Percentiles rank a stretch among this genome's conserved stretches.
These are phyloP conservation scores for Brasenia schreberi DNA, from an alignment of 164 flowering plant species.

Conservation along the genomic window DNA sequence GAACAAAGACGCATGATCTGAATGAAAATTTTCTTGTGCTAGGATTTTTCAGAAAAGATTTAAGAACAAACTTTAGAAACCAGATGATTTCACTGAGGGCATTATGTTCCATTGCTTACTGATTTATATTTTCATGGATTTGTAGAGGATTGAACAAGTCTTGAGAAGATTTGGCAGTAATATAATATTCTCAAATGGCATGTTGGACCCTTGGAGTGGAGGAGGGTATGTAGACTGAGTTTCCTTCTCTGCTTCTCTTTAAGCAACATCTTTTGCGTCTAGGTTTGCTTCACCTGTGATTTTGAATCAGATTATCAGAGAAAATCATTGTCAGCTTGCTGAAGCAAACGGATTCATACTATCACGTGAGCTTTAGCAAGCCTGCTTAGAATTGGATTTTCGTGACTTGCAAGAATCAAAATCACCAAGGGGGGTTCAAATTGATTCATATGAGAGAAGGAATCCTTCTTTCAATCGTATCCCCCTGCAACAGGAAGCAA, in stretches of 20 bases:
- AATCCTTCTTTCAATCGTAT: neutral
- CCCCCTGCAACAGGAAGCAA: neutral
- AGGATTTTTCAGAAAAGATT: neutral
- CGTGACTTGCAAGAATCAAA: too few species aligned
- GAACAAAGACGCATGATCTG: too few species aligned
- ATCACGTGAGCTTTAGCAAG: too few species aligned
- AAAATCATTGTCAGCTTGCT: too few species aligned
- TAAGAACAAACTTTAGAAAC: too few species aligned
- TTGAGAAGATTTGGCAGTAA: slow-evolving; percentile 44
- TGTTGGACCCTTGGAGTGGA: slow-evolving; percentile 68
- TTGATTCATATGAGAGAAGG: neutral
- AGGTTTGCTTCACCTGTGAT: too few species aligned
- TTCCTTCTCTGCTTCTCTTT: neutral
- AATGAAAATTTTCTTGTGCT: too few species aligned
- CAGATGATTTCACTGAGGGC: too few species aligned
- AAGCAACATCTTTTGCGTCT: too few species aligned
- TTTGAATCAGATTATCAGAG: too few species aligned
- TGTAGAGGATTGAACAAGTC: slow-evolving; percentile 30
- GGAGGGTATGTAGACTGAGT: slow-evolving; percentile 30
- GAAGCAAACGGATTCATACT: too few species aligned
- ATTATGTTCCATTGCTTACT: slow-evolving; percentile 1
- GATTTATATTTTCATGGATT: neutral
- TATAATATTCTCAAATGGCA: slow-evolving; percentile 50
- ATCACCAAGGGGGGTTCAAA: neutral
- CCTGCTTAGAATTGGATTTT: too few species aligned